Evolutionary conservation across 306 rosid species (phyloP), one percentile per base, ranked within the genome.

Genomic region (Dicorynia guianensis): DNA sequence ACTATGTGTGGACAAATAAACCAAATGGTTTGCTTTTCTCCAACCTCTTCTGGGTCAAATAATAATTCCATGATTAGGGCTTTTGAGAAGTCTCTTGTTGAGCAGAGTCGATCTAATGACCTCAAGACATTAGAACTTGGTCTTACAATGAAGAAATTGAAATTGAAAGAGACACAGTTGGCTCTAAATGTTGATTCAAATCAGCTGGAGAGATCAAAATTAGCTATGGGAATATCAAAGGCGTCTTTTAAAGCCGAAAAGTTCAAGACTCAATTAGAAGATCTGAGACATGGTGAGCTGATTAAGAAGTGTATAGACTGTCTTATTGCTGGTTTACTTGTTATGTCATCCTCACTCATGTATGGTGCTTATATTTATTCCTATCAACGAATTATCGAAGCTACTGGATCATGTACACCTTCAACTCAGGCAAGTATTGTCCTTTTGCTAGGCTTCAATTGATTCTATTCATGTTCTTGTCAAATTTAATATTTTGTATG

Each of bases 191-290:
- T 20, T 7, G 93, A 89, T 66, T 82, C 71, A 13, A 90, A 92
- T 84, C 46, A 83, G 79, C 77, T 95, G 34, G 85, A 83, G 85
- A 86, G 93, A 75, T 80, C 87, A 25, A 92, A 92, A 79, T 72
- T 92, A 63, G 87, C 81, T 7, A 77, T 90, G 96, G 93, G 91
- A 40, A 60, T 33, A 75, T 90, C 98, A 20, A 90, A 90, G 86
- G 85, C 85, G 39, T 87, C 89, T 38, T 95, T 95, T 56, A 83
- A 76, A 87, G 82, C 76, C 38, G 96, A 90, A 80, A 90, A 90
- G 80, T 89, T 95, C 80, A 86, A 92, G 87, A 95, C 11, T 66
- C 88, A 87, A 77, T 39, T 88, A 80, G 97, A 90, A 87, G 97
- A 95, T 54, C 73, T 38, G 0, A 83, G 90, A 79, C 50, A 92